Base-by-base conservation (phyloP, 176 grass and related monocot genomes). In the Thinopyrum elongatum region DNA sequence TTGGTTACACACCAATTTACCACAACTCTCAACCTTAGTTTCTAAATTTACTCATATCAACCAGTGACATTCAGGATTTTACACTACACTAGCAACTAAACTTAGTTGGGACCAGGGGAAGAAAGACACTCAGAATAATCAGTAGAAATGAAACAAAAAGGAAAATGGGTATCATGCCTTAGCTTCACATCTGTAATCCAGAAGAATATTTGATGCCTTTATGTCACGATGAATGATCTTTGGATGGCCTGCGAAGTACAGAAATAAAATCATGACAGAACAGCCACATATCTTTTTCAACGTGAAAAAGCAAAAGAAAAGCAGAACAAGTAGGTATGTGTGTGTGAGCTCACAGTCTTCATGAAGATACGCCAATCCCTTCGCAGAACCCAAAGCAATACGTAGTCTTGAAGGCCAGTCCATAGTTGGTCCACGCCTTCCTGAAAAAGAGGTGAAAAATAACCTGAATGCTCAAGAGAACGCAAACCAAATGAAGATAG, bases 141-240 rank as follows among this genome's bases (percentile, higher is more conserved):
- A 44, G 46, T 22, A 41, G 25, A 85, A 81, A 81, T 14, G 53
- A 53, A 80, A 75, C 8, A 35, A 76, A 84, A 58, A 3, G 21
- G 41, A 64, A 66, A 70, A 67, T 81, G 8, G 2, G 74, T 73
- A 25, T 28, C 27, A 11, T 88, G 90, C 94, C 89, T 97, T 97
- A 60, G 94, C 89, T 87, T 94, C 89, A 89, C 87, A 97, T 66
- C 84, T 83, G 31, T 81, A 68, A 79, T 97, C 91, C 44, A 97
- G 79, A 57, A 97, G 87, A 92, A 94, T 92, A 80, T 94, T 94
- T 78, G 90, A 63, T 62, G 93, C 60, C 74, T 92, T 94, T 72
- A 94, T 94, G 69, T 94, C 93, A 64, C 93, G 90, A 69, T 94
- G 93, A 90, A 94, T 94, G 51, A 89, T 94, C 77, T 91, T 92